These are phyloP conservation scores for Ogataea siamensis DNA, from an alignment of 805 yeast species.

Conservation along the genomic window DNA sequence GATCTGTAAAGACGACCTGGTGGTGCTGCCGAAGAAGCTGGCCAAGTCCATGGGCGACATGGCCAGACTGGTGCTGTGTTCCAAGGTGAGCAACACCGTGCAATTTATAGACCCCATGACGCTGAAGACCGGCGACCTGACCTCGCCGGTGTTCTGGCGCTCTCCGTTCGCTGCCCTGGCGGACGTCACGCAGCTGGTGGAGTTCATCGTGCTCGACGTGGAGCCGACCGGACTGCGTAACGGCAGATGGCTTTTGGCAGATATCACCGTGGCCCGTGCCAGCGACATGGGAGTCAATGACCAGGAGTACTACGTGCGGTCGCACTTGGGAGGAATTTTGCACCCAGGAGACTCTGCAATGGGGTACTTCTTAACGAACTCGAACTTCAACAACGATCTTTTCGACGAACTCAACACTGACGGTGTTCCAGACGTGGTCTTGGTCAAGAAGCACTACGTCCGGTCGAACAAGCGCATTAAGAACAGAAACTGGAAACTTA, in stretches of 20 bases:
- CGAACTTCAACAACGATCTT: constrained; percentile 84
- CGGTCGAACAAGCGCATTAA: constrained; percentile 73
- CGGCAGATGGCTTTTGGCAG: constrained; percentile 83
- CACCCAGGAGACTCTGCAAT: constrained; percentile 96
- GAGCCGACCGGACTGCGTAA: constrained; percentile 82
- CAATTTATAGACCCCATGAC: constrained; percentile 87
- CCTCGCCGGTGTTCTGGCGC: constrained; percentile 77
- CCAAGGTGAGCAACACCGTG: constrained; percentile 74
- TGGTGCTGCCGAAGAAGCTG: constrained; percentile 82
- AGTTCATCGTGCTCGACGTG: constrained; percentile 87
- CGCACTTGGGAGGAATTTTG: constrained; percentile 90
- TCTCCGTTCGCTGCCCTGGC: constrained; percentile 74
- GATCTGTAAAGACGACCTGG: constrained; percentile 93
- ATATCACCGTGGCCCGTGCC: constrained; percentile 86
- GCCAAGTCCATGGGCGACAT: constrained; percentile 84
- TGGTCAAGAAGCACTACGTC: constrained; percentile 85
- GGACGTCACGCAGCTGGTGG: constrained; percentile 72
- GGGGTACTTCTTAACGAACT: constrained; percentile 83
- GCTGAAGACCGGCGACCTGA: constrained; percentile 72
- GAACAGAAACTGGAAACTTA: constrained; percentile 85
- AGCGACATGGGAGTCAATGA: constrained; percentile 86
- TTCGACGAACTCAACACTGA: constrained; percentile 69
- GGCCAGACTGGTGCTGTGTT: constrained; percentile 78
- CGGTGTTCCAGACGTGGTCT: constrained; percentile 77
- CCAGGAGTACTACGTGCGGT: constrained; percentile 74